Evolutionary conservation across 805 yeast genomes (phyloP), one percentile per base, ranked within the genome.

Genomic region (Saccharomycodes ludwigii): DNA sequence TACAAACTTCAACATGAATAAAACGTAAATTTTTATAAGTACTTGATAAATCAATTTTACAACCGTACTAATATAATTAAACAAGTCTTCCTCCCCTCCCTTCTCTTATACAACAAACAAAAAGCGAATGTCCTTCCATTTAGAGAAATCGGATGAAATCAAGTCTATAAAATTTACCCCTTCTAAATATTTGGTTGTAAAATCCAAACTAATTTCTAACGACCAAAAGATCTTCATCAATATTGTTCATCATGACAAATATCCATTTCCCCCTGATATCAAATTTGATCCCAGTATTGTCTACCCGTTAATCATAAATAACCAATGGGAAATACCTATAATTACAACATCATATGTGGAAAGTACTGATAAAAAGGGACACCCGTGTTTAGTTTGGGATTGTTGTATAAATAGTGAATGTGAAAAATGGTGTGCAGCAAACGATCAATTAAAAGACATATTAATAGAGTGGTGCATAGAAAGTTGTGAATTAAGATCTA

Each of bases 311-410:
- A 75, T 79, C 15, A 69, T 75, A 54, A 72, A 71, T 22, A 75
- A 75, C 44, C 64, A 77, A 45, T 85, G 95, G 94, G 85, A 79
- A 37, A 76, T 84, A 2, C 95, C 95, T 1, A 71, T 86, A 2
- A 66, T 80, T 2, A 72, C 82, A 0, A 73, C 88, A 0, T 61
- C 66, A 0, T 69, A 67, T 29, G 47, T 75, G 9, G 42, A 43
- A 6, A 77, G 68, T 27, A 48, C 38, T 10, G 95, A 86, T 50
- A 85, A 85, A 47, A 72, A 72, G 43, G 93, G 93, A 1, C 52
- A 57, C 3, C 51, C 59, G 11, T 71, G 85, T 26, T 56, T 66
- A 26, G 85, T 82, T 2, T 72, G 72, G 44, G 95, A 85, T 51
- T 85, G 95, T 52, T 74, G 86, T 29, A 68, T 84, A 36, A 74